A percentile compares a stretch with the other conserved stretches of the same genome.
phyloP scores from a whole-genome alignment of 768 basidiomycete genomes.

The Psilocybe sp. region DNA sequence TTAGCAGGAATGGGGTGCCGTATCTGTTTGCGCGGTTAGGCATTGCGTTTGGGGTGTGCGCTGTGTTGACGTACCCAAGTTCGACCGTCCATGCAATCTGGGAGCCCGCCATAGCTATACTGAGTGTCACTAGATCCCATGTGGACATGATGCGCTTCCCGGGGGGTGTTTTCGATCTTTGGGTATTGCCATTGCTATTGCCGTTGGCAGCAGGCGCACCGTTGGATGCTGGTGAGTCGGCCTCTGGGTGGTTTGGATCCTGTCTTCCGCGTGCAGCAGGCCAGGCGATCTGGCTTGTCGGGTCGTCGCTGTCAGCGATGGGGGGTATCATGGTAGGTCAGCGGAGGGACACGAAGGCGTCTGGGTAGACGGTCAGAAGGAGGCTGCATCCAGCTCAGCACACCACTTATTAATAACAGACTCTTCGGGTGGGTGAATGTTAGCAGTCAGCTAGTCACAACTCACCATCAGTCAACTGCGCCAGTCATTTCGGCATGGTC shows the following conservation, averaged over 20 bases:
- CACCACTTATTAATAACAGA: conserved; percentile 17
- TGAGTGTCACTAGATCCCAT: conserved; percentile 79
- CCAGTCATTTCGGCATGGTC: background rate
- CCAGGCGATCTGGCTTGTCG: conserved; percentile 80
- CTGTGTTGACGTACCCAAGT: conserved; percentile 61
- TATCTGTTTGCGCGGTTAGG: conserved; percentile 53
- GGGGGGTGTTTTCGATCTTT: conserved; percentile 19
- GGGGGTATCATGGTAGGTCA: conserved; percentile 56
- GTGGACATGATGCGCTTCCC: conserved; percentile 42
- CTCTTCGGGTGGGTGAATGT: conserved; percentile 5
- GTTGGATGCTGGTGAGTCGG: conserved; percentile 24
- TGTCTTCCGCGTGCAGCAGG: conserved; percentile 41
- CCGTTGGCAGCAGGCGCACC: conserved; percentile 10
- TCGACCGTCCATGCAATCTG: conserved; percentile 97
- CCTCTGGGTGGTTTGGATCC: conserved; percentile 16
- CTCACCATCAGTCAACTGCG: background rate
- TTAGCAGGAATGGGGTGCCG: conserved; percentile 89
- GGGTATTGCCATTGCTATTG: conserved; percentile 12
- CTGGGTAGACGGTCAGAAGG: conserved; percentile 11
- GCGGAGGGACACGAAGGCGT: conserved; percentile 5
- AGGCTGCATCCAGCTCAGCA: conserved; percentile 13
- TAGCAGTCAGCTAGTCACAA: no score
- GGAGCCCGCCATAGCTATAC: conserved; percentile 91
- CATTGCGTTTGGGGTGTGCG: background rate
- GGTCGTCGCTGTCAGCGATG: conserved; percentile 63